These are phyloP conservation scores for Morella rubra DNA, from an alignment of 306 rosid genomes.

Conservation along the genomic window DNA sequence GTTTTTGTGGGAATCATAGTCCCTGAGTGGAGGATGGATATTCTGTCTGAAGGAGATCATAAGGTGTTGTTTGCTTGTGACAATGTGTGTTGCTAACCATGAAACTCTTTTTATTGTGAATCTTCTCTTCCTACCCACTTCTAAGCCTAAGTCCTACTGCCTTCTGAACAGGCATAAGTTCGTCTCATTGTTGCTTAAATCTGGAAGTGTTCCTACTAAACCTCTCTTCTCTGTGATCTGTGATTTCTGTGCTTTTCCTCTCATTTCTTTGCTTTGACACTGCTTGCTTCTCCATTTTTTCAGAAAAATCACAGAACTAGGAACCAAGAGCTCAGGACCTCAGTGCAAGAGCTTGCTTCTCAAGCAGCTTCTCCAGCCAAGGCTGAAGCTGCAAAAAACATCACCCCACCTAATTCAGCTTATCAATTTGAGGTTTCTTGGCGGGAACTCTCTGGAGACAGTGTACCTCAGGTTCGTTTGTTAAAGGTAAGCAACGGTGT, in stretches of 20 bases:
- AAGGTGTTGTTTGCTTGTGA: neutral
- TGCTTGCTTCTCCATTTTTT: constrained; percentile 16
- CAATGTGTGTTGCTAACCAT: neutral
- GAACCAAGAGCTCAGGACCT: constrained; percentile 49
- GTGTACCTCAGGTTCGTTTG: constrained; percentile 54
- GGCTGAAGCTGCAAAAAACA: constrained; percentile 67
- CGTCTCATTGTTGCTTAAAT: neutral
- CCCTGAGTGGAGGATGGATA: neutral
- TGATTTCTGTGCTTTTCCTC: constrained; percentile 16
- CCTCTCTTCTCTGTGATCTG: neutral
- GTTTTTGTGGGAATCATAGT: neutral
- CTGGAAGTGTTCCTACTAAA: neutral
- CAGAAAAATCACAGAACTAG: constrained; percentile 49
- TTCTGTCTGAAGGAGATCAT: neutral
- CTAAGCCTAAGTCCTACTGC: neutral
- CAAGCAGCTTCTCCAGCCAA: constrained; percentile 68
- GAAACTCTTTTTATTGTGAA: neutral
- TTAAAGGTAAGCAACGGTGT: constrained; percentile 55
- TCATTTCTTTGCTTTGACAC: constrained; percentile 3
- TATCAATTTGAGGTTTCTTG: constrained; percentile 91
- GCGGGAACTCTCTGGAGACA: constrained; percentile 76
- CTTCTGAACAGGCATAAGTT: neutral
- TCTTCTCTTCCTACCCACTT: neutral
- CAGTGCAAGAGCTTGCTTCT: constrained; percentile 84
- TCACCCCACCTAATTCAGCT: constrained; percentile 77